These are phyloP conservation scores for Dissoconium aciculare DNA, from an alignment of 2,329 filamentous ascomycete species.

Conservation along the genomic window DNA sequence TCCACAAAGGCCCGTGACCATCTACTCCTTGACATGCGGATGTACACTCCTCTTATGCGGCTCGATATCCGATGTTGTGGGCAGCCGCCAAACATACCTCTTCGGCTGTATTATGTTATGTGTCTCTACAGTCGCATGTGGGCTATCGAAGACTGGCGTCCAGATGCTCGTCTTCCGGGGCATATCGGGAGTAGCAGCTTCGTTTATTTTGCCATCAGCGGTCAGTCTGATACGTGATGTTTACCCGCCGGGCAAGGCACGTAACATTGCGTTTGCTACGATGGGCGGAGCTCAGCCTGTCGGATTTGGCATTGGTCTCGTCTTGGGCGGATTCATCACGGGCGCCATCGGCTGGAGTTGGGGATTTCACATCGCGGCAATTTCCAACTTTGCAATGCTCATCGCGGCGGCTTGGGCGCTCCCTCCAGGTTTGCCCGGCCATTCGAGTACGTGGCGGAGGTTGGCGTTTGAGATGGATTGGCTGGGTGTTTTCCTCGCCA, in stretches of 20 bases:
- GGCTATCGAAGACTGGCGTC: background rate
- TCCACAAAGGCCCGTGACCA: constrained; percentile 2
- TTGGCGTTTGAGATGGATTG: background rate
- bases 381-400: constrained; percentile 28
- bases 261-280: constrained; percentile 37
- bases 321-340: constrained; percentile 36
- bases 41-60: constrained; percentile 36
- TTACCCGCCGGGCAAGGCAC: constrained; percentile 27
- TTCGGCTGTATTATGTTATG: background rate
- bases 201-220: background rate
- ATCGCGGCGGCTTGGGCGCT: constrained; percentile 5
- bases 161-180: background rate
- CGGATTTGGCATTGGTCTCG: constrained; percentile 36
- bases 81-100: constrained; percentile 30
- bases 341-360: constrained; percentile 36
- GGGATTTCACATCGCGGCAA: constrained; percentile 36
- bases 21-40: constrained; percentile 31
- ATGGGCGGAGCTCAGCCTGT: constrained; percentile 36
- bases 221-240: background rate
- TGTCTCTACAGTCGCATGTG: background rate
- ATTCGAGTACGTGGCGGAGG: background rate
- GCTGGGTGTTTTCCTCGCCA: background rate
- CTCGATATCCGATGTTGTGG: constrained; percentile 36
- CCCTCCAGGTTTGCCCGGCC: background rate
- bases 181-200: background rate